Evolutionary conservation across 371 early-diverging fungal genomes (phyloP).

Genomic region (Apophysomyces elegans): DNA sequence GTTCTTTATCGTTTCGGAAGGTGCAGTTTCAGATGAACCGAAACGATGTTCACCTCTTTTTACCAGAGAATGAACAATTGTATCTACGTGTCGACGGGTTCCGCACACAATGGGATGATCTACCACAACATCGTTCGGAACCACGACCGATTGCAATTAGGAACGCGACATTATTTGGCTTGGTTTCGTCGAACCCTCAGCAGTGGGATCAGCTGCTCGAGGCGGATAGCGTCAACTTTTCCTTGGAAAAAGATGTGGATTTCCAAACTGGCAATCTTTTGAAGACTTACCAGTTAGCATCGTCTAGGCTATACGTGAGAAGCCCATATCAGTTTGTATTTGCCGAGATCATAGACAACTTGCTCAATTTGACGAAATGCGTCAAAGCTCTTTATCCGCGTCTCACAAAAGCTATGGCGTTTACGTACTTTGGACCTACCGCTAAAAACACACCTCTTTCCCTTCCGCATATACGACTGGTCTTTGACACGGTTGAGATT

Average conservation of each 20-base stretch:
- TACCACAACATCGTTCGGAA: slow-evolving; percentile 14
- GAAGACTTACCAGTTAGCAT: slow-evolving; percentile 24
- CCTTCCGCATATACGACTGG: slow-evolving; percentile 34
- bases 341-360: slow-evolving; percentile 45
- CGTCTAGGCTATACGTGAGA: slow-evolving; percentile 39
- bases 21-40: slow-evolving; percentile 41
- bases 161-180: slow-evolving; percentile 36
- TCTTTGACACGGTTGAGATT: slow-evolving; percentile 33
- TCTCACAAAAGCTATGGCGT: slow-evolving; percentile 26
- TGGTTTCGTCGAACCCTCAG: slow-evolving; percentile 17
- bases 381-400: slow-evolving; percentile 40
- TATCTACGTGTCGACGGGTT: slow-evolving; percentile 42
- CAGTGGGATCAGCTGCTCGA: slow-evolving; percentile 51
- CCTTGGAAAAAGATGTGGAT: slow-evolving; percentile 27
- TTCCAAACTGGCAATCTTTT: slow-evolving; percentile 9
- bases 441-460: slow-evolving; percentile 27
- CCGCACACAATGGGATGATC: slow-evolving; percentile 18
- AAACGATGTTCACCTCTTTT: slow-evolving; percentile 25
- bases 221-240: slow-evolving; percentile 33
- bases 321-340: slow-evolving; percentile 46
- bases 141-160: slow-evolving; percentile 19
- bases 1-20: background rate
- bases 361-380: slow-evolving; percentile 37
- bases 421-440: slow-evolving; percentile 36
- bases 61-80: slow-evolving; percentile 28